Conservation (phyloP, 257 asterid genomes). For the Forsythia viridissima region DNA sequence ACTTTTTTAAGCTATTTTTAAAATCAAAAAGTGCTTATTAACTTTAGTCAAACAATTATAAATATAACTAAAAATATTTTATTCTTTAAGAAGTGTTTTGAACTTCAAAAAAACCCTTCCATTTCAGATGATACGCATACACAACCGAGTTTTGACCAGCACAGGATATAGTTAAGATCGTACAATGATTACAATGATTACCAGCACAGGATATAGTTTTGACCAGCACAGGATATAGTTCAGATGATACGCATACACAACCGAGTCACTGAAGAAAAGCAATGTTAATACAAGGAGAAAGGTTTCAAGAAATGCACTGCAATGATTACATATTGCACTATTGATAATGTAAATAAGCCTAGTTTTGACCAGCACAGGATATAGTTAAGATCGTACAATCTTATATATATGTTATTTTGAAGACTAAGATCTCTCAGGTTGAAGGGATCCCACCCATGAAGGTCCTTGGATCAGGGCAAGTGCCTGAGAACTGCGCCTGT, state of each 20-base stretch:
- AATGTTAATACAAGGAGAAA: background rate
- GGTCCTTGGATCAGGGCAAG: slow-evolving; percentile 80
- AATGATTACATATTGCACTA: background rate
- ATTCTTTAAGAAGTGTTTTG: no score
- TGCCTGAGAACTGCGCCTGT: slow-evolving; percentile 82
- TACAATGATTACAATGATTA: no score
- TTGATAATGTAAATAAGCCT: background rate
- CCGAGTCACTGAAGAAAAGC: background rate
- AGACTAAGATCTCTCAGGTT: slow-evolving; percentile 29
- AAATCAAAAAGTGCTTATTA: no score
- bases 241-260: background rate
- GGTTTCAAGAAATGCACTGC: background rate
- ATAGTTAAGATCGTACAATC: slow-evolving; percentile 5
- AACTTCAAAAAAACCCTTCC: no score
- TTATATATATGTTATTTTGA: background rate
- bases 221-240: no score
- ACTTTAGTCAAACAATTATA: no score
- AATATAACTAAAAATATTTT: no score
- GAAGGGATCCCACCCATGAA: slow-evolving; percentile 81
- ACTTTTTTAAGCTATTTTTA: no score
- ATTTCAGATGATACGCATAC: no score
- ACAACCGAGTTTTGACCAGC: no score
- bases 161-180: no score
- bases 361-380: background rate
- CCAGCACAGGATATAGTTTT: no score